Percentiles rank a stretch among this genome's conserved stretches.
Evolutionary conservation across 208 protist genomes (phyloP).

Genomic region (Trypanosoma conorhini): DNA sequence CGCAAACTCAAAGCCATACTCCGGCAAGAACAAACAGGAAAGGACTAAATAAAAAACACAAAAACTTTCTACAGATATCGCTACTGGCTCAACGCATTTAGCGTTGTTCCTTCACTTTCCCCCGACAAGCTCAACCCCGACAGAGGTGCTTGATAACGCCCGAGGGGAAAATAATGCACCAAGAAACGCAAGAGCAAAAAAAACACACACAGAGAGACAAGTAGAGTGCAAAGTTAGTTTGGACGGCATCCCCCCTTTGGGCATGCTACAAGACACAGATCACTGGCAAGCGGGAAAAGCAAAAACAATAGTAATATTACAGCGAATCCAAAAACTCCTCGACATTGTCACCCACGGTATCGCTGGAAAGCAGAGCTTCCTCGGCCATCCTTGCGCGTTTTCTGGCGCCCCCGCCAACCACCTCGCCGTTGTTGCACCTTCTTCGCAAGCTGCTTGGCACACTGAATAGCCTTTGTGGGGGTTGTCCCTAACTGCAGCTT

Average conservation of each 20-base stretch:
- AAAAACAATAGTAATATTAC: slow-evolving; percentile 19
- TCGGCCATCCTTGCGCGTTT: slow-evolving; percentile 47
- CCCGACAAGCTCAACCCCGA: background rate
- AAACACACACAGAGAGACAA: background rate
- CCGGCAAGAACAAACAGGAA: background rate
- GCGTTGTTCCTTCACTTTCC: background rate
- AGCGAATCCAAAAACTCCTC: slow-evolving; percentile 67
- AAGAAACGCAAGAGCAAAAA: too few species aligned
- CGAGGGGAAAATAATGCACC: too few species aligned
- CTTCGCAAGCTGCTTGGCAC: slow-evolving; percentile 30
- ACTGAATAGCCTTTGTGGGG: slow-evolving; percentile 12
- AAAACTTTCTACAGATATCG: slow-evolving; percentile 8
- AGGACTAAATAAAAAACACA: slow-evolving; percentile 10
- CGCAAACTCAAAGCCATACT: slow-evolving; percentile 14
- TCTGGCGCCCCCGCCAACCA: slow-evolving; percentile 3
- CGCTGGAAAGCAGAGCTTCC: slow-evolving; percentile 39
- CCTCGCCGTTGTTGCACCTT: background rate
- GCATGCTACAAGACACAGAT: background rate
- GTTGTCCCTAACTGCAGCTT: background rate
- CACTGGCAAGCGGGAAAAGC: background rate
- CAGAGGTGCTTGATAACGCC: background rate
- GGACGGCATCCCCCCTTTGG: slow-evolving; percentile 1
- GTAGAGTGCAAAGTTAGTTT: background rate
- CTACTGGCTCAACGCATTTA: too few species aligned
- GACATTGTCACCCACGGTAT: slow-evolving; percentile 37